phyloP scores from a whole-genome alignment of 495 filamentous ascomycete genomes.

The Aspergillus coremiiformis region DNA sequence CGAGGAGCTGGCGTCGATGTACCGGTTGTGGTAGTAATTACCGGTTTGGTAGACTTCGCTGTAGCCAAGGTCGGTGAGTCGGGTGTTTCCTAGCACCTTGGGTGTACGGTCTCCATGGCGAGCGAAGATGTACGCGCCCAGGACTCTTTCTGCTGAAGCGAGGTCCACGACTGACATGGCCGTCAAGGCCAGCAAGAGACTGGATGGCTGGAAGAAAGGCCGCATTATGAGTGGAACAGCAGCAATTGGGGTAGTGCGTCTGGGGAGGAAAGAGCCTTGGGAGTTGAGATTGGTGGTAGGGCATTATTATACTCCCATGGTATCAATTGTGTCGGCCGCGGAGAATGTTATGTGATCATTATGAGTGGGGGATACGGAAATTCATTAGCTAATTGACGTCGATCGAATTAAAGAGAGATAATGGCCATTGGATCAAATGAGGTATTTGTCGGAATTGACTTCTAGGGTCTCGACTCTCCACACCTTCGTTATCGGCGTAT shows the following conservation, averaged over 20 bases:
- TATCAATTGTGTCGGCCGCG: too few relatives aligned
- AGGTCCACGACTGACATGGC: constrained; percentile 24
- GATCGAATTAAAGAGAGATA: too few relatives aligned
- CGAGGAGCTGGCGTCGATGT: constrained; percentile 44
- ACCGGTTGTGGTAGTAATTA: constrained; percentile 55
- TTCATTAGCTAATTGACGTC: constrained; percentile 1
- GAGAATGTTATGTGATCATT: constrained; percentile 6
- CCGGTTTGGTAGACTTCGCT: constrained; percentile 53
- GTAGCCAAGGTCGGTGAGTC: constrained; percentile 55
- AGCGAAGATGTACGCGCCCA: constrained; percentile 56
- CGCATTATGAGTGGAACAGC: constrained; percentile 19
- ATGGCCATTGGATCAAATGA: neutral
- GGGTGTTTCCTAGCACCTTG: constrained; percentile 45
- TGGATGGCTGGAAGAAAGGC: constrained; percentile 21
- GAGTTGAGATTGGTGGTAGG: too few relatives aligned
- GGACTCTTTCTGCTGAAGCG: constrained; percentile 50
- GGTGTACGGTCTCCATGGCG: constrained; percentile 59
- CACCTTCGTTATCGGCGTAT: neutral
- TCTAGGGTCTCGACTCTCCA: neutral
- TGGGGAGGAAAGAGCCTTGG: neutral
- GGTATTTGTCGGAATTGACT: neutral
- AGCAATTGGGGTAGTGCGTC: neutral
- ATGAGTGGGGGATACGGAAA: neutral
- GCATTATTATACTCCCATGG: too few relatives aligned
- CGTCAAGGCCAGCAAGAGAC: constrained; percentile 25